phyloP scores from a whole-genome alignment of 139 green algal species.

The Closterium sp. region DNA sequence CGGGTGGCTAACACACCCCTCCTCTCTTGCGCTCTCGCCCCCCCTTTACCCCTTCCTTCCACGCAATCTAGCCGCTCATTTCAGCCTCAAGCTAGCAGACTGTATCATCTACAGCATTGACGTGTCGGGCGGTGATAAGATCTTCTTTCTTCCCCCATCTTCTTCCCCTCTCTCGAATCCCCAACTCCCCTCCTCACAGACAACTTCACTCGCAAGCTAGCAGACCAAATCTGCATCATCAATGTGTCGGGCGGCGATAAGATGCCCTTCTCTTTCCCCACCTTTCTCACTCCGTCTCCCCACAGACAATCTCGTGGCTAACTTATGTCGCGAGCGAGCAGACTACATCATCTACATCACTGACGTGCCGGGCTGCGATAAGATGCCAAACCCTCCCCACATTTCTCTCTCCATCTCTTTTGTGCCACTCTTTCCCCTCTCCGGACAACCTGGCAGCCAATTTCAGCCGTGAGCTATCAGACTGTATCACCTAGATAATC shows the following conservation, averaged over 20 bases:
- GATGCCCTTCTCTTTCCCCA: no score
- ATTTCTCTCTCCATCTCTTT: slow-evolving; percentile 35
- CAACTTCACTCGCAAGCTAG: slow-evolving; percentile 60
- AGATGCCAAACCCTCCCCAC: no score
- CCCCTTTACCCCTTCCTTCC: not conserved
- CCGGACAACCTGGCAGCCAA: slow-evolving; percentile 60
- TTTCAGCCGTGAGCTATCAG: slow-evolving; percentile 58
- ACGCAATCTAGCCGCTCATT: slow-evolving; percentile 60
- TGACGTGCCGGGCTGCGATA: slow-evolving; percentile 56
- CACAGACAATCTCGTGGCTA: slow-evolving; percentile 57
- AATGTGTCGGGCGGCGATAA: no score
- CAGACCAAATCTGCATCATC: no score
- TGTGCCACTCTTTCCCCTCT: no score
- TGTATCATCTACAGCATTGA: slow-evolving; percentile 64
- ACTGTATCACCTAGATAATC: slow-evolving; percentile 63
- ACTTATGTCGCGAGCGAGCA: slow-evolving; percentile 58
- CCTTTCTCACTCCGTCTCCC: no score
- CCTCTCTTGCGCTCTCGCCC: no score
- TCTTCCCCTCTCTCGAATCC: no score
- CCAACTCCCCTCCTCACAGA: slow-evolving; percentile 57
- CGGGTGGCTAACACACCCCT: slow-evolving; percentile 46
- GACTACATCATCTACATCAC: slow-evolving; percentile 64
- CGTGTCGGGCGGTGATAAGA: slow-evolving; percentile 53
- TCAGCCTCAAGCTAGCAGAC: slow-evolving; percentile 59
- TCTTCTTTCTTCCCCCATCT: no score